Conservation (phyloP, 2,329 filamentous ascomycete species). For the Blastomyces emzantsi region DNA sequence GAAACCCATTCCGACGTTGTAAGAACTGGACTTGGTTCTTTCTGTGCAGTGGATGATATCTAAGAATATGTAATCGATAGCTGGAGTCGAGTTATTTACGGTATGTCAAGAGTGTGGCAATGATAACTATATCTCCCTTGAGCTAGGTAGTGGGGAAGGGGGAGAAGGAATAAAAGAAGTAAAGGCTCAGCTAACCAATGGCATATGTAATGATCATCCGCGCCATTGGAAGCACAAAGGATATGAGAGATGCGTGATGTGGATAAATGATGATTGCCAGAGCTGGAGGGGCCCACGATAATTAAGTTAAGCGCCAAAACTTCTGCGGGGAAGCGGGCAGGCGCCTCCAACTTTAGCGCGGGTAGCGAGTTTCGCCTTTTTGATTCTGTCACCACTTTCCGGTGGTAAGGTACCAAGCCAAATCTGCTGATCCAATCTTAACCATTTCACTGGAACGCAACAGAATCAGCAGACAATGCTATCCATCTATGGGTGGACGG, state of each 20-base stretch:
- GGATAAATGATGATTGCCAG: neutral
- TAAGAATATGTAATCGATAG: neutral
- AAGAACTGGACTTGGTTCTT: neutral
- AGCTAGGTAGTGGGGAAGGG: neutral
- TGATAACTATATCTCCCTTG: neutral
- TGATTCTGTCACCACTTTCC: too few relatives aligned
- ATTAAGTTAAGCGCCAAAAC: neutral
- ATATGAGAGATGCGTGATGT: neutral
- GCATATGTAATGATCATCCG: slow-evolving; percentile 1
- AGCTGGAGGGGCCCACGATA: neutral
- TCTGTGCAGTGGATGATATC: neutral
- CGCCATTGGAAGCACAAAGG: neutral
- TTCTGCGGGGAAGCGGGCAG: neutral
- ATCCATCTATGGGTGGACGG: neutral
- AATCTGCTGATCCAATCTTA: neutral
- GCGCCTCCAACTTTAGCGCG: neutral
- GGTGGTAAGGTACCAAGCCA: too few relatives aligned
- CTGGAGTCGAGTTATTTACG: neutral
- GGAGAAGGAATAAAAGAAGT: neutral
- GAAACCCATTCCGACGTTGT: slow-evolving; percentile 3
- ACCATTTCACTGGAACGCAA: neutral
- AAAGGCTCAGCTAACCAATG: neutral
- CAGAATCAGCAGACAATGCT: neutral
- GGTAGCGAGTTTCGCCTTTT: neutral
- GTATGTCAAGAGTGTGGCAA: neutral